Evolutionary conservation across 495 filamentous ascomycete genomes (phyloP).

Genomic region (Penicillium canariense): DNA sequence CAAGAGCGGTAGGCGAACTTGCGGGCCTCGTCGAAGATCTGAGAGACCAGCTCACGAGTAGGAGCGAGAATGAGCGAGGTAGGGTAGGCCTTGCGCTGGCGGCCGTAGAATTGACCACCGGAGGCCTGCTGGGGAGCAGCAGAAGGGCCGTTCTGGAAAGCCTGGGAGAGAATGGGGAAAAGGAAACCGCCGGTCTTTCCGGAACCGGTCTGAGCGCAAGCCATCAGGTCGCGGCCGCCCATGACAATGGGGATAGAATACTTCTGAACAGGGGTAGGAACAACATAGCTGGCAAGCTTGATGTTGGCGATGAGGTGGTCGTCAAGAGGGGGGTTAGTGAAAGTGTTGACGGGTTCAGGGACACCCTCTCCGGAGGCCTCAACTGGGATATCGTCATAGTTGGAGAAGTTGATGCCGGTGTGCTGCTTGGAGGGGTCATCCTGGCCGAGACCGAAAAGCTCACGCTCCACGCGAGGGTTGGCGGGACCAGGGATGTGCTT

Average conservation of each 20-base stretch:
- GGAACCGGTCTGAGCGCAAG: conserved; percentile 97
- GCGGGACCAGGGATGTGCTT: conserved; percentile 89
- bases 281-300: conserved; percentile 85
- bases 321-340: conserved; percentile 93
- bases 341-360: conserved; percentile 83
- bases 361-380: conserved; percentile 94
- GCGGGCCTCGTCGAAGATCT: conserved; percentile 96
- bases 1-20: conserved; percentile 99
- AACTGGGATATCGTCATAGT: conserved; percentile 99
- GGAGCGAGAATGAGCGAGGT: conserved; percentile 94
- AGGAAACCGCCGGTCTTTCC: conserved; percentile 99
- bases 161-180: conserved; percentile 96
- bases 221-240: conserved; percentile 95
- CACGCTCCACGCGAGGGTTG: conserved; percentile 87
- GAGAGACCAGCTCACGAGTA: conserved; percentile 95
- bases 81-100: conserved; percentile 91
- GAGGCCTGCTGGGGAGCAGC: conserved; percentile 56
- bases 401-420: conserved; percentile 98
- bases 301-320: conserved; percentile 90
- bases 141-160: conserved; percentile 83
- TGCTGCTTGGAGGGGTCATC: conserved; percentile 94
- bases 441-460: conserved; percentile 83
- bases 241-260: conserved; percentile 98
- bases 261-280: conserved; percentile 94
- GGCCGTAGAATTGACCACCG: conserved; percentile 65